phyloP scores from a whole-genome alignment of 2,329 filamentous ascomycete genomes.

The Sarocladium brachiariae region DNA sequence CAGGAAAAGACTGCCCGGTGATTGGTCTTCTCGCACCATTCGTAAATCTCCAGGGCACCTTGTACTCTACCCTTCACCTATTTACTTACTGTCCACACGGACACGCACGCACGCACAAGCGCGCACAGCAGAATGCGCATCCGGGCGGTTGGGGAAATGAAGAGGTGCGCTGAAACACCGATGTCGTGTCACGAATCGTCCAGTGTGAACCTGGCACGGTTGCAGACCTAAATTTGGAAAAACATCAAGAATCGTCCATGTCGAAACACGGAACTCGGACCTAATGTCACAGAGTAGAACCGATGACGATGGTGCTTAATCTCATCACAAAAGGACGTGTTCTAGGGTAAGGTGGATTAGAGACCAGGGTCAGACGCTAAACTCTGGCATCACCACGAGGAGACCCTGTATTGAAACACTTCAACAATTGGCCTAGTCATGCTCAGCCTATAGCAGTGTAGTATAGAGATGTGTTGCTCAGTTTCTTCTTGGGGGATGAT shows the following conservation, averaged over 20 bases:
- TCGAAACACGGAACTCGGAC: conserved; percentile 7
- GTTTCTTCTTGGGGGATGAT: too few species aligned
- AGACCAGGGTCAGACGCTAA: too few species aligned
- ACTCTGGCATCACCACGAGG: too few species aligned
- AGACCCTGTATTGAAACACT: too few species aligned
- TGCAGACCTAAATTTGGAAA: not conserved
- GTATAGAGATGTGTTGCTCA: too few species aligned
- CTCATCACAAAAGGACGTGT: too few species aligned
- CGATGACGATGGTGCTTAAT: not conserved
- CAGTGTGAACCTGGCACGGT: not conserved
- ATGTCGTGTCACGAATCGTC: not conserved
- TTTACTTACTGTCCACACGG: too few species aligned
- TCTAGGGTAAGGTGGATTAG: too few species aligned
- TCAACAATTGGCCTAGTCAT: too few species aligned
- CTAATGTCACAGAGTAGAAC: not conserved
- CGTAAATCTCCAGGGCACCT: not conserved
- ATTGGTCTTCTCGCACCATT: too few species aligned
- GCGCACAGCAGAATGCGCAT: not conserved
- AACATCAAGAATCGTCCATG: not conserved
- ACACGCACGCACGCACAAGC: not conserved
- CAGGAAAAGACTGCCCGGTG: not conserved
- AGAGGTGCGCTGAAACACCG: not conserved
- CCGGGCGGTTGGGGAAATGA: conserved; percentile 1
- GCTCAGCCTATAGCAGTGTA: too few species aligned
- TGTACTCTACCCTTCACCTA: too few species aligned